Percentiles rank a stretch among this genome's conserved stretches.
These are phyloP conservation scores for Priceomyces medius DNA, from an alignment of 805 yeast genomes.

Conservation along the genomic window DNA sequence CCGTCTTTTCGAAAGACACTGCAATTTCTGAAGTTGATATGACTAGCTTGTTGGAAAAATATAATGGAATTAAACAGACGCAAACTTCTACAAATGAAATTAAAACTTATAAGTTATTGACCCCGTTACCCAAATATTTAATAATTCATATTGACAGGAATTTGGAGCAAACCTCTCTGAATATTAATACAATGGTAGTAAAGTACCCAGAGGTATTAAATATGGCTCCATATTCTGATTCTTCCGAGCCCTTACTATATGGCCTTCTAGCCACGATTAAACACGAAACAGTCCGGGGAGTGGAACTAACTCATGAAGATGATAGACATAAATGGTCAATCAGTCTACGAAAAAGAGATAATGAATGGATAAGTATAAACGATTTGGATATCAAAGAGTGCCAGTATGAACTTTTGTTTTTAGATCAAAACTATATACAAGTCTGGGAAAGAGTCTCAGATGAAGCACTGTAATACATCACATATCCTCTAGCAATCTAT, in stretches of 20 bases:
- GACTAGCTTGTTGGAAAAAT: slow-evolving; percentile 43
- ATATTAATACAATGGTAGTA: slow-evolving; percentile 53
- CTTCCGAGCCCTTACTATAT: slow-evolving; percentile 31
- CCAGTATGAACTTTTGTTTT: slow-evolving; percentile 58
- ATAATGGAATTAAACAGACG: slow-evolving; percentile 29
- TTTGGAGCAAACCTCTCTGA: slow-evolving; percentile 13
- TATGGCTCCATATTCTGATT: slow-evolving; percentile 30
- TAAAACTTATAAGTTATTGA: slow-evolving; percentile 36
- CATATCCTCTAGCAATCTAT: slow-evolving; percentile 5
- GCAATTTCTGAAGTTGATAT: slow-evolving; percentile 55
- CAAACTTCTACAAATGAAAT: slow-evolving; percentile 32
- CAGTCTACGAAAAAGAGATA: slow-evolving; percentile 27
- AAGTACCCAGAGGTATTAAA: slow-evolving; percentile 50
- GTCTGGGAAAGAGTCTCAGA: slow-evolving; percentile 50
- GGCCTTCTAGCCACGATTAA: slow-evolving; percentile 23
- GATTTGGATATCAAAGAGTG: slow-evolving; percentile 48
- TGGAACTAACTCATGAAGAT: slow-evolving; percentile 15
- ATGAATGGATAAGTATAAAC: slow-evolving; percentile 59
- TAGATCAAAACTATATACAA: slow-evolving; percentile 64
- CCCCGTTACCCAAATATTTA: slow-evolving; percentile 51
- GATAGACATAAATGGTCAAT: slow-evolving; percentile 48
- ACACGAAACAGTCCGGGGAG: slow-evolving; percentile 14
- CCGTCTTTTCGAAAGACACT: slow-evolving; percentile 7
- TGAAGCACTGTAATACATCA: neutral
- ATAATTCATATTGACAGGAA: slow-evolving; percentile 57